Evolutionary conservation across 805 yeast genomes (phyloP), one percentile per base, ranked within the genome.

Genomic region (Isabelozyma heimii): DNA sequence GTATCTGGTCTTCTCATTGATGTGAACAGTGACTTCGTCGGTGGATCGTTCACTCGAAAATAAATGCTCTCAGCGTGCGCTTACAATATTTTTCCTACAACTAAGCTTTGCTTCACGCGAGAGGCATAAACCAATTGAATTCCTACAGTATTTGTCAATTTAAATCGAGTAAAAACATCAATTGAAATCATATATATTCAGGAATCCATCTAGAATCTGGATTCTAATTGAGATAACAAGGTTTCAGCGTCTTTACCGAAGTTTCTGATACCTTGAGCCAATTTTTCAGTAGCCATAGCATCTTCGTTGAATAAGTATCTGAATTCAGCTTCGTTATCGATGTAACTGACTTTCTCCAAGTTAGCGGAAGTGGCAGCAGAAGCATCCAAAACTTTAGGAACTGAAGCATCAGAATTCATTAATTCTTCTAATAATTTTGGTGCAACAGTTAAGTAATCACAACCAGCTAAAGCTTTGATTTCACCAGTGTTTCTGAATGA

Each of bases 401-500:
- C 89, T 37, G 83, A 72, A 42, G 79, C 97, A 46, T 76, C 66
- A 42, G 96, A 87, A 82, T 84, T 85, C 71, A 82, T 70, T 67
- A 92, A 83, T 75, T 89, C 87, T 75, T 92, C 97, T 72, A 94
- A 84, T 65, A 94, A 80, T 67, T 80, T 82, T 70, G 98, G 98
- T 62, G 98, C 81, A 65, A 94, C 91, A 68, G 99, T 94, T 76
- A 94, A 81, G 83, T 77, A 91, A 73, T 94, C 99, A 67, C 89
- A 85, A 73, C 99, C 99, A 51, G 99, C 97, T 63, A 94, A 81
- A 62, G 95, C 97, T 75, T 85, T 87, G 76, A 94, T 89, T 79
- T 92, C 99, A 60, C 91, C 97, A 54, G 78, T 73, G 81, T 91
- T 94, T 85, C 99, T 92, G 91, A 94, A 92, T 52, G 98, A 92